Evolutionary conservation across 1,284 basidiomycete species (phyloP).

Genomic region (Gomphus bonarii): DNA sequence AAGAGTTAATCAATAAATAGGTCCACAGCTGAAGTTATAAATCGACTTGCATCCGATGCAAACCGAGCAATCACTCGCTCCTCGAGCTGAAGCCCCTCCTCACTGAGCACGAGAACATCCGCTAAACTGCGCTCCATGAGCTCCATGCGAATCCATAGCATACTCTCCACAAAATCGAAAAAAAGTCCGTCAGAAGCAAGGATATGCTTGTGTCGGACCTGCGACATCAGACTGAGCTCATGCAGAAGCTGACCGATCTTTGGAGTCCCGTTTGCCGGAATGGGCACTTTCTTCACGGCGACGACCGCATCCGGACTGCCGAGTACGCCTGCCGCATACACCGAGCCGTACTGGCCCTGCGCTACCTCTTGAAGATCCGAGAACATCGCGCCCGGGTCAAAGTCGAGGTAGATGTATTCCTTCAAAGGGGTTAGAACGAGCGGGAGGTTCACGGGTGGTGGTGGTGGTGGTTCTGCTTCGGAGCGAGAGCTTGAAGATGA

Average conservation of each 20-base stretch:
- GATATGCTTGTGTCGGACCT: constrained; percentile 47
- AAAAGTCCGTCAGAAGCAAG: constrained; percentile 58
- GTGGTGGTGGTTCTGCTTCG: constrained; percentile 12
- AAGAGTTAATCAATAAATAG: background rate
- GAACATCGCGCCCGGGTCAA: constrained; percentile 53
- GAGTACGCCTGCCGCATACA: constrained; percentile 43
- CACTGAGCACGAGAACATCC: constrained; percentile 56
- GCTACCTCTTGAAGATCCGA: constrained; percentile 62
- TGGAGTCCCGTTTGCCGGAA: constrained; percentile 44
- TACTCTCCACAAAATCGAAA: constrained; percentile 52
- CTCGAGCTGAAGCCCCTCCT: constrained; percentile 46
- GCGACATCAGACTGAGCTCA: constrained; percentile 49
- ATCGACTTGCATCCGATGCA: constrained; percentile 53
- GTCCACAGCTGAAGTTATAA: background rate
- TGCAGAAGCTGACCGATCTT: constrained; percentile 52
- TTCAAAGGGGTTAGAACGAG: constrained; percentile 50
- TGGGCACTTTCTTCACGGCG: constrained; percentile 61
- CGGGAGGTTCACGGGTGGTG: constrained; percentile 37
- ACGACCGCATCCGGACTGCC: constrained; percentile 26
- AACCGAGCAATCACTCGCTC: constrained; percentile 62
- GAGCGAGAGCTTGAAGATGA: background rate
- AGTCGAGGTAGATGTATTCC: constrained; percentile 48
- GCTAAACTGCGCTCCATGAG: constrained; percentile 76
- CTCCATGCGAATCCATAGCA: constrained; percentile 77
- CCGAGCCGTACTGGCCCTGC: constrained; percentile 68